Evolutionary conservation across 768 basidiomycete genomes (phyloP), one percentile per base, ranked within the genome.

Genomic region (Nidula microcarpa): DNA sequence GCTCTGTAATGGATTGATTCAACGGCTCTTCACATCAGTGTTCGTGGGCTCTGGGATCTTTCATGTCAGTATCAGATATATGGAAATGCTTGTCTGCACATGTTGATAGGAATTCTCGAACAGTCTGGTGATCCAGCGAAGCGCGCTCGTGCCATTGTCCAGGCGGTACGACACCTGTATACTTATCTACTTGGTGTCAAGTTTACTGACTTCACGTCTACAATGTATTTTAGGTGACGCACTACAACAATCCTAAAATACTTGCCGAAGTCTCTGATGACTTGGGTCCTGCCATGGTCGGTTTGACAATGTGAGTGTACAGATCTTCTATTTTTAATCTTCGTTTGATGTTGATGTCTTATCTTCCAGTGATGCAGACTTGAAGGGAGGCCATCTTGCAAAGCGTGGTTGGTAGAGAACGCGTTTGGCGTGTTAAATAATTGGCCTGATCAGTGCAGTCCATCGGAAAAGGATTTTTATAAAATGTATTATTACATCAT

Each of bases 21-120:
- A 23, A 23, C 23, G 23, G 4, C 23, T 23, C 23, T 23, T 23
- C 23, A 56, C 52, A 53, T 35, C 65, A 91, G 96, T 99, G 33
- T 99, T 99, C 61, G 96, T 99, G 55, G 96, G 96, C 37, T 97
- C 94, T 16, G 96, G 96, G 47, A 95, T 98, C 65, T 98, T 97
- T 85, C 85, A 90, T 69, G 93, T 88, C 59, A 47, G 86, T 76
- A 9, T 36, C n/a, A 16, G 23, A 18, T 23, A 4, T 23, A 23
- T 23, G 23, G 4, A 23, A 23, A 23, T 23, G 23, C 23, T 23
- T 23, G 23, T 23, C 23, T 23, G 23, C 23, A 23, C 23, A 23
- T 23, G 23, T 4, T 23, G 23, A 23, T 23, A 23, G 23, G 23
- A 23, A 23, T 4, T 1, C 4, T 23, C 23, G 23, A 23, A 16